Evolutionary conservation across 176 grass and related monocot species (phyloP).

Genomic region (Lolium perenne): DNA sequence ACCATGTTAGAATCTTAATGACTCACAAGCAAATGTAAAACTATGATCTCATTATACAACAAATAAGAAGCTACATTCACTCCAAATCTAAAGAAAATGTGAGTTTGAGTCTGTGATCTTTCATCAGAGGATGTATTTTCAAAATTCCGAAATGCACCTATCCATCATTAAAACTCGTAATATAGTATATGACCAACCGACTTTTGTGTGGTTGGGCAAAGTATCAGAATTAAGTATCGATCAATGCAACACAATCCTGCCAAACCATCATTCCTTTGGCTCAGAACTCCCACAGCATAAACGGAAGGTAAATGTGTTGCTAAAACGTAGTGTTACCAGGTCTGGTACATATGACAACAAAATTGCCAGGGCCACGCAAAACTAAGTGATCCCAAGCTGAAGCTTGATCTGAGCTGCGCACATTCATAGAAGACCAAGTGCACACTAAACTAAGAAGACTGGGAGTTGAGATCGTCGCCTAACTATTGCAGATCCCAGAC

Average conservation of each 20-base stretch:
- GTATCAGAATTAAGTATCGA: not conserved
- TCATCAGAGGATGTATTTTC: not conserved
- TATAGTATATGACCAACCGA: conserved; percentile 9
- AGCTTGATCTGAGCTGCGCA: not conserved
- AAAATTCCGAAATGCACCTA: not conserved
- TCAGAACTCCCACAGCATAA: not conserved
- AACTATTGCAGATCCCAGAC: not conserved
- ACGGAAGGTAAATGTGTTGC: not conserved
- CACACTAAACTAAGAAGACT: not conserved
- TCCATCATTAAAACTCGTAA: not conserved
- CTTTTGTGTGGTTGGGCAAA: not conserved
- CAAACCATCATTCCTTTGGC: not conserved
- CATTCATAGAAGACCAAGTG: not conserved
- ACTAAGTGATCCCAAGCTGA: conserved; percentile 1
- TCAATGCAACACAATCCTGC: not conserved
- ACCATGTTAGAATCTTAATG: not conserved
- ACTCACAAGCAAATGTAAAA: not conserved
- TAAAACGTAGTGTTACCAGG: not conserved
- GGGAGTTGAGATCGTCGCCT: not conserved
- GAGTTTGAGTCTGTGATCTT: not conserved
- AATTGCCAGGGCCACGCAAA: too few species aligned
- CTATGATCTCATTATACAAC: not conserved
- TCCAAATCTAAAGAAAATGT: not conserved
- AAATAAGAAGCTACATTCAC: not conserved
- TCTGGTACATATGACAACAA: not conserved